These are phyloP conservation scores for Camelina hispida DNA, from an alignment of 345 rosid species.

Conservation along the genomic window DNA sequence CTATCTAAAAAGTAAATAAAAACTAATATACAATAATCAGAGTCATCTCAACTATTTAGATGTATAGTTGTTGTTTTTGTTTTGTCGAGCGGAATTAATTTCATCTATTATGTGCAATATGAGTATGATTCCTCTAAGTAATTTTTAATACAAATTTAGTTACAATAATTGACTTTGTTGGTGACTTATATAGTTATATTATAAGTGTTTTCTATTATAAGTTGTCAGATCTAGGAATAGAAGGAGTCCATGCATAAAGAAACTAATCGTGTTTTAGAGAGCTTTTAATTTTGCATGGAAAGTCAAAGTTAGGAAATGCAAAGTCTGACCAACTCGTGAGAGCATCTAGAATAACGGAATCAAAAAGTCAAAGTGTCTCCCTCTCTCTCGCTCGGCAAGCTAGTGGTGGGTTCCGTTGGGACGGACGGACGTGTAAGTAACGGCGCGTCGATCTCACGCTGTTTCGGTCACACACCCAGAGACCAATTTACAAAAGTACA, in stretches of 20 bases:
- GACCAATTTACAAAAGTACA: background rate
- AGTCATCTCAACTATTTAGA: constrained; percentile 10
- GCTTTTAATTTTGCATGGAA: background rate
- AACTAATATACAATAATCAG: background rate
- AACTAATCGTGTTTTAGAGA: constrained; percentile 3
- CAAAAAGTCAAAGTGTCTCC: constrained; percentile 36
- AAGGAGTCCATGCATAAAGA: background rate
- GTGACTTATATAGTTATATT: no score
- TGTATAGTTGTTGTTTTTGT: background rate
- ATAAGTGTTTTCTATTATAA: background rate
- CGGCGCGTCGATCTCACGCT: constrained; percentile 35
- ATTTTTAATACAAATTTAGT: background rate
- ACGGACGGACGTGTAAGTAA: background rate
- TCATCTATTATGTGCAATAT: background rate
- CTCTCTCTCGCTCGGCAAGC: no score
- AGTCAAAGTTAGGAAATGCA: constrained; percentile 41
- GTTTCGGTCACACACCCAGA: background rate
- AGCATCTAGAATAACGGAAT: constrained; percentile 35
- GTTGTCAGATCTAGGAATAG: background rate
- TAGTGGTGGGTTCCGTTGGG: constrained; percentile 30
- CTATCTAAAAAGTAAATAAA: constrained; percentile 20
- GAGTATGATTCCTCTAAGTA: constrained; percentile 2
- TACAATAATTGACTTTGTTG: constrained; percentile 17
- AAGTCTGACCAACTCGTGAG: constrained; percentile 34
- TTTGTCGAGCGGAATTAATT: background rate